Base-by-base conservation (phyloP, 1,284 basidiomycete genomes). In the Cutaneotrichosporon daszewskae region DNA sequence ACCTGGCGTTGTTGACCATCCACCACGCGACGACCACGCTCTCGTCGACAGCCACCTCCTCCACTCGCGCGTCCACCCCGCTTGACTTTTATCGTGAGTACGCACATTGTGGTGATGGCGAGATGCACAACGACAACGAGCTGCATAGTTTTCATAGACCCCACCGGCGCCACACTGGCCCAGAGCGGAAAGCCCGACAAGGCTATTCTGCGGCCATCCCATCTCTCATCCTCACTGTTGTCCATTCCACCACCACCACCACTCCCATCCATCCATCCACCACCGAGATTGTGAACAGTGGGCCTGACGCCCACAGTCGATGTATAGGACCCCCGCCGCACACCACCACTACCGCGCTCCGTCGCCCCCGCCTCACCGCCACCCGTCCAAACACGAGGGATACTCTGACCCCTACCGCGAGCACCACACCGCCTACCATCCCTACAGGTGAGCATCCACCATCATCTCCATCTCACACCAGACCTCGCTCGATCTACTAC, bases 231-330 rank as follows among this genome's bases (percentile, higher is more conserved):
- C 5, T 7, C 34, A 16, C 16, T 23, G 12, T 5, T 29, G 20
- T 14, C 36, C 25, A 28, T 28, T 19, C 22, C 32, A 22, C 18
- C 33, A 18, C 18, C 32, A 18, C 33, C 20, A 38, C 23, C 37
- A 28, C 19, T 24, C 29, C 17, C 23, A 28, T 31, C 37, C 44
- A 40, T 37, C 42, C 42, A 40, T 17, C 35, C 36, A 34, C 42
- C 42, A 40, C 17, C 35, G 31, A 32, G 34, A 17, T 23, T 16
- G 26, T 34, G 13, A 7, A 43, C 23, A 31, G 41, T 43, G 46
- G 46, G 46, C 47, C 40, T 48, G 40, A 40, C 47, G 42, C 47
- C 47, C 42, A 44, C 42, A 49, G 47, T 41, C 28, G 16, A 49
- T 45, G 42, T 33, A 35, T 42, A 27, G 27, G 11, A 17, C 40